Percentiles rank a stretch among this genome's conserved stretches.
Evolutionary conservation across 805 yeast genomes (phyloP).

Genomic region (Priceomyces castillae): DNA sequence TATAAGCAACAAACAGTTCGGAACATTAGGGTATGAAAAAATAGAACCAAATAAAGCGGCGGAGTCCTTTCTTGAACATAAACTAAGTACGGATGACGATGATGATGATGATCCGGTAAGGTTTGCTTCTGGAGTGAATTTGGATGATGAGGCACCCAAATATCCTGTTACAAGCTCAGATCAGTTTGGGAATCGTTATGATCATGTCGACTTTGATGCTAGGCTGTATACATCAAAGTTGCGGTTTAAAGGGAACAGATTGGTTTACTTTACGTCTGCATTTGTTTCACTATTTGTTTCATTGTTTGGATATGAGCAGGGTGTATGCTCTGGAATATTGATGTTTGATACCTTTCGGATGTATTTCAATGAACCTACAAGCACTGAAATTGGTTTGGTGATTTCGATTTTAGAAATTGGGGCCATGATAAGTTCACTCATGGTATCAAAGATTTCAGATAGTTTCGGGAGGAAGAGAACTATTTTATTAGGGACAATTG

Average conservation of each 20-base stretch:
- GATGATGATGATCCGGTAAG: constrained; percentile 15
- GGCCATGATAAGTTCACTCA: constrained; percentile 75
- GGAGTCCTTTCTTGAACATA: constrained; percentile 9
- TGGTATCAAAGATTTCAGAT: constrained; percentile 77
- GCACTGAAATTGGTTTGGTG: constrained; percentile 78
- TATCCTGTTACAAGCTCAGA: constrained; percentile 14
- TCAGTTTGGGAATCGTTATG: constrained; percentile 33
- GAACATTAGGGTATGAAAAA: constrained; percentile 2
- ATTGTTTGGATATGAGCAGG: constrained; percentile 51
- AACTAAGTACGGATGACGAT: constrained; percentile 7
- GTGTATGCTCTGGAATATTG: constrained; percentile 85
- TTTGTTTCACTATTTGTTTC: constrained; percentile 44
- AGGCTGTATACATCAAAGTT: constrained; percentile 29
- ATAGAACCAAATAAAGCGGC: constrained; percentile 2
- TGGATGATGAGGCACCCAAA: neutral
- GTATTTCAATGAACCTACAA: constrained; percentile 70
- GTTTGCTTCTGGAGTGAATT: constrained; percentile 6
- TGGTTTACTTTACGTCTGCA: constrained; percentile 45
- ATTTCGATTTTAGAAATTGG: constrained; percentile 89
- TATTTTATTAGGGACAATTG: constrained; percentile 72
- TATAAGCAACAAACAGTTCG: constrained; percentile 4
- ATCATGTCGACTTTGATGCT: constrained; percentile 36
- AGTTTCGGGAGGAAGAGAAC: constrained; percentile 75
- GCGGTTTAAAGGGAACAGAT: constrained; percentile 35
- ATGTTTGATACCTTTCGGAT: constrained; percentile 68